phyloP scores from a whole-genome alignment of 148 eudicot species.

The Chenopodium formosanum region DNA sequence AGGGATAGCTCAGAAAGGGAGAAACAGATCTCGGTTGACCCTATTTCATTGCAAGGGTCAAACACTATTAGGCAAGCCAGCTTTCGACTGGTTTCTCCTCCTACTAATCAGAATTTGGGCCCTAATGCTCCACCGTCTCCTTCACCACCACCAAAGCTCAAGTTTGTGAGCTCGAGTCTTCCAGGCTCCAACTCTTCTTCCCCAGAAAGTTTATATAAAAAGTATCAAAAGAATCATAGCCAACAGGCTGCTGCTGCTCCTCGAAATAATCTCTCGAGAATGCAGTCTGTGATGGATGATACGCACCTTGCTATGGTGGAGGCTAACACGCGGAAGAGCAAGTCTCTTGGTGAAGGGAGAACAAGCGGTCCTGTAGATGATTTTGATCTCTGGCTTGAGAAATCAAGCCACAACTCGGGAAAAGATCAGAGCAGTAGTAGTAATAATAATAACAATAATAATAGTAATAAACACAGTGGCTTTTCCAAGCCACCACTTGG shows the following conservation, averaged over 20 bases:
- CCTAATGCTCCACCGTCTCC: conserved; percentile 21
- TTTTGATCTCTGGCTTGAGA: conserved; percentile 53
- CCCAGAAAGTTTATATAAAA: conserved; percentile 36
- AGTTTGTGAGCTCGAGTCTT: conserved; percentile 58
- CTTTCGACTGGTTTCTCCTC: conserved; percentile 33
- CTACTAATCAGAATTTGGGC: conserved; percentile 14
- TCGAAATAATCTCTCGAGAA: conserved; percentile 27
- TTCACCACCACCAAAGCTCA: conserved; percentile 43
- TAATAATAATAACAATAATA: not conserved
- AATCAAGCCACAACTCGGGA: conserved; percentile 4
- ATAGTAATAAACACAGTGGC: not conserved
- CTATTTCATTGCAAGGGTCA: conserved; percentile 59
- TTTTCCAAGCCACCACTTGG: conserved; percentile 32
- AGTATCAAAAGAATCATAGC: conserved; percentile 27
- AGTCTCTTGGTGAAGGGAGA: conserved; percentile 63
- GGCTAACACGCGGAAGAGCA: conserved; percentile 46
- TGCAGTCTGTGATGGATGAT: conserved; percentile 53
- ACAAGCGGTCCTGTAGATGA: conserved; percentile 46
- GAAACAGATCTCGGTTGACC: conserved; percentile 80
- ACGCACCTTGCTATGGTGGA: conserved; percentile 46
- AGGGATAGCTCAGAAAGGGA: conserved; percentile 39
- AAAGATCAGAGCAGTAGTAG: conserved; percentile 4
- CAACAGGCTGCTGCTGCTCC: conserved; percentile 1
- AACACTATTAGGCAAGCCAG: conserved; percentile 30
- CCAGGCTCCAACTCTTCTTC: conserved; percentile 61